Base-by-base conservation (phyloP, 2,329 filamentous ascomycete species). In the Sporothrix brasiliensis region DNA sequence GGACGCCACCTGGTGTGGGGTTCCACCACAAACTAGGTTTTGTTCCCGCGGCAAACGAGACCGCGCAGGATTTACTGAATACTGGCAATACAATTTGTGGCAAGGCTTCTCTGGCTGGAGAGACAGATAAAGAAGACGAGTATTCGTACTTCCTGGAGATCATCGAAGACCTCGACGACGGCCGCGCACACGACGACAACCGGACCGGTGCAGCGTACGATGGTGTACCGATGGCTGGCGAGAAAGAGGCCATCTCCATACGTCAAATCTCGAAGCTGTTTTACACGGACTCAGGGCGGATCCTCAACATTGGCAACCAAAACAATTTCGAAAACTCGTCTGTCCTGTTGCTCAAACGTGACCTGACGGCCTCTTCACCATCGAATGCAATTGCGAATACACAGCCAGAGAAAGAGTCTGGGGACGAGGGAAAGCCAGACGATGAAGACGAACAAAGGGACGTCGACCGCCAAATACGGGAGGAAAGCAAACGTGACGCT, bases 211-310 rank as follows among this genome's bases (percentile, higher is more conserved):
- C 16, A 0, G 78, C 79, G 1, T 84, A 81, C 61, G 81, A 85
- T 61, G 80, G 79, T 9, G 77, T 86, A 6, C 47, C 74, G 0
- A 77, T 75, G 11, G 81, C 83, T 19, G 85, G 85, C 3, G 83
- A 88, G 67, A 79, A 83, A 50, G 87, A 88, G 72, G 80, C 79
- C 0, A 81, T 88, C n/a, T 85, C 85, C 0, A 79, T 87, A 4
- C 79, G 82, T 47, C 83, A 88, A 76, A 86, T 97, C 5, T 92
- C 93, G 6, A 97, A 96, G 77, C 92, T 97, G 44, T 97, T 97
- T 79, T 97, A 97, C 76, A 93, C 93, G 0, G 92, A 97, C 74
- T 96, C 92, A 0, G 93, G 93, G 21, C 92, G 92, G 75, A 92
- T 97, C 11, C 83, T 97, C 34, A 97, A 97, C 72, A 93, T 97